Evolutionary conservation across 2,329 filamentous ascomycete genomes (phyloP).

Genomic region (Xylariaceae sp.): DNA sequence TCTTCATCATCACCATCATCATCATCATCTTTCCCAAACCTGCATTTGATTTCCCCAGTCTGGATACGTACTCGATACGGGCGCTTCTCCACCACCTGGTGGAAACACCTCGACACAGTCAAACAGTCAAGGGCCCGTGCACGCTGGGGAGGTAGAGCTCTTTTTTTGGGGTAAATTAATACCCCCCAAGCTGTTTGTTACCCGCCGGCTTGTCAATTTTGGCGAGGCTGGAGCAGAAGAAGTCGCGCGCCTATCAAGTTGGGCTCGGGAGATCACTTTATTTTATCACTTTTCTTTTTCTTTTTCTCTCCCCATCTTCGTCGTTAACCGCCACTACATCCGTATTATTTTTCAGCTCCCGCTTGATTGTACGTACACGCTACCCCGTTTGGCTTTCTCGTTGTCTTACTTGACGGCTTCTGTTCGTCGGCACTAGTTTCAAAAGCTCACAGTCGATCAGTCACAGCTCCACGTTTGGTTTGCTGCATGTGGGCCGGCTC

Average conservation of each 20-base stretch:
- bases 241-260: constrained; percentile 27
- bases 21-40: not conserved
- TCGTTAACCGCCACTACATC: not conserved
- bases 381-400: not conserved
- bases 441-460: constrained; percentile 5
- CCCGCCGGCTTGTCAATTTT: constrained; percentile 15
- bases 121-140: not conserved
- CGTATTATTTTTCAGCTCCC: not conserved
- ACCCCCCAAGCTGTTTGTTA: constrained; percentile 5
- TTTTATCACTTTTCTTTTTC: not conserved
- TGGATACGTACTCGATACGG: too few relatives aligned
- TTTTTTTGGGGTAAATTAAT: not conserved
- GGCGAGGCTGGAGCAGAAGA: constrained; percentile 34
- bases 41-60: not conserved
- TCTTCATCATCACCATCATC: not conserved
- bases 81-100: constrained; percentile 20
- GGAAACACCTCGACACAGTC: not conserved
- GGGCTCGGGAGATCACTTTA: constrained; percentile 15
- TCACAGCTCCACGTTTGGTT: constrained; percentile 23
- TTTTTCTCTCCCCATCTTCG: not conserved
- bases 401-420: constrained; percentile 11
- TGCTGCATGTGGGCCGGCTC: constrained; percentile 23
- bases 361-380: not conserved
- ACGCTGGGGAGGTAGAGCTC: not conserved
- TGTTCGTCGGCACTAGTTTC: constrained; percentile 28